phyloP scores from a whole-genome alignment of 176 grass and related monocot genomes.

The Alloteropsis semialata region DNA sequence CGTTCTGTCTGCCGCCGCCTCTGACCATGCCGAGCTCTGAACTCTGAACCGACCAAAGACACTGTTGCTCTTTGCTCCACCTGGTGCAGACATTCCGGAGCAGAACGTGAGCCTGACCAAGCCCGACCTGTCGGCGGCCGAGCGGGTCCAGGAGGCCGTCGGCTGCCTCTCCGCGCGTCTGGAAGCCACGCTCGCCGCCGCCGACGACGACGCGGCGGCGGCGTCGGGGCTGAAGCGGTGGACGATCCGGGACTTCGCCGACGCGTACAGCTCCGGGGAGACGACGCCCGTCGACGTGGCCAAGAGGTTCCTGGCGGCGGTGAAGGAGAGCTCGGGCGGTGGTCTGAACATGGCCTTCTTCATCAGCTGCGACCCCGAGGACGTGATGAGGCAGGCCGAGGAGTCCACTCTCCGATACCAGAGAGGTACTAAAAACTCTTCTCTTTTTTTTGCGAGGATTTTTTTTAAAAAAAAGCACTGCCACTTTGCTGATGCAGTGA shows the following conservation, averaged over 20 bases:
- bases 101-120: slow-evolving; percentile 66
- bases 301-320: slow-evolving; percentile 64
- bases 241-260: slow-evolving; percentile 70
- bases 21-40: neutral
- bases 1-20: neutral
- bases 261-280: slow-evolving; percentile 75
- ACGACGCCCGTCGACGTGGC: slow-evolving; percentile 68
- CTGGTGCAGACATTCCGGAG: slow-evolving; percentile 60
- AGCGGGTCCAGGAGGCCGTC: slow-evolving; percentile 61
- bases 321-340: slow-evolving; percentile 37
- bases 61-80: neutral
- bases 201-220: no score
- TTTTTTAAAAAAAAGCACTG: no score
- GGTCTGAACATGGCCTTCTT: slow-evolving; percentile 81
- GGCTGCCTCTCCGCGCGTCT: slow-evolving; percentile 57
- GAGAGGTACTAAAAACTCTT: slow-evolving; percentile 42
- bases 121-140: slow-evolving; percentile 48
- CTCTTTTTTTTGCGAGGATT: no score
- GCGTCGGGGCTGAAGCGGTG: slow-evolving; percentile 39
- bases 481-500: no score
- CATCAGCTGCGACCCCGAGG: slow-evolving; percentile 58
- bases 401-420: slow-evolving; percentile 73
- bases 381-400: slow-evolving; percentile 65
- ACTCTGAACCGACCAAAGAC: neutral
- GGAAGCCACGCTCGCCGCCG: slow-evolving; percentile 25